Base-by-base conservation (phyloP, 75 land plant species). In the Adiantum capillusveneris region DNA sequence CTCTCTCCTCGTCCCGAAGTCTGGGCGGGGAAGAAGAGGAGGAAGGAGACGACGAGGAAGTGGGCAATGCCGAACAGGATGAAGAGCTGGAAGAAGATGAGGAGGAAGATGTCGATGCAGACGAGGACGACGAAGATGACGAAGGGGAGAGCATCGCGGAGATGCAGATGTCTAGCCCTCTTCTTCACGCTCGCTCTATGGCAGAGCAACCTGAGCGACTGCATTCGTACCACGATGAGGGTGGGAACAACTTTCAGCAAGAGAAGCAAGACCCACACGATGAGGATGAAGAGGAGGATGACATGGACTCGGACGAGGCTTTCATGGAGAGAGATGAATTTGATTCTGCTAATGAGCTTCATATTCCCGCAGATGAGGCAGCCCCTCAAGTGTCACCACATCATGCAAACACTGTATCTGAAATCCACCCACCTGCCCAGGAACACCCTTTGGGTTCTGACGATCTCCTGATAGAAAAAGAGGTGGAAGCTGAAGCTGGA, bases 91-190 rank as follows among this genome's bases (percentile, higher is more conserved):
- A 31, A 25, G 60, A 51, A 55, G 70, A 54, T 2, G 70, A 26
- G 9, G 64, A 68, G 42, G 25, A 51, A 58, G 65, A 65, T 16
- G 67, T 44, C 28, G 66, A 63, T 25, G 44, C 52, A 51, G 65
- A 53, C 7, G 60, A 58, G 14, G 74, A 64, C 12, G 56, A 64
- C 51, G 69, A 64, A 34, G 75, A 31, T 1, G 55, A 25, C 9
- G 63, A 60, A 1, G 45, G 26, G 11, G 63, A 25, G 22, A n/a
- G 45, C 22, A 44, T 16, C 25, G 63, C 39, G 17, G 39, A 21
- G 39, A 16, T 12, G 18, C 37, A 31, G 39, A 12, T 2, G 28
- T 17, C 31, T 7, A 19, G 25, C 6, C 49, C n/a, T 17, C 49
- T 17, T 46, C 6, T 17, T 20, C 17, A 46, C 5, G 21, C 2